phyloP scores from a whole-genome alignment of 257 asterid species.

The Mentha longifolia region DNA sequence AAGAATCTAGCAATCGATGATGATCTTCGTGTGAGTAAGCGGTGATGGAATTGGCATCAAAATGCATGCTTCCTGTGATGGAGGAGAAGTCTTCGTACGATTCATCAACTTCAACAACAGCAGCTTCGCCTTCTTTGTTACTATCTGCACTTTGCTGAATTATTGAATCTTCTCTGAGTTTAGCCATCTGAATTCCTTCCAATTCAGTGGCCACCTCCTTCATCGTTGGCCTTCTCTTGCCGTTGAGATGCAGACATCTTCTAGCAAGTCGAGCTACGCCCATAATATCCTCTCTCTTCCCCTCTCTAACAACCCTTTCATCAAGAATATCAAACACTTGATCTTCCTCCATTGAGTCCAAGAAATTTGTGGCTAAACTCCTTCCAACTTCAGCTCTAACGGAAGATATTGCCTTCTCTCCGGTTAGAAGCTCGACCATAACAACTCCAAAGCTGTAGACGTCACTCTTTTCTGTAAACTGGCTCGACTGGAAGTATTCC shows the following conservation, averaged over 20 bases:
- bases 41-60: too few relatives aligned
- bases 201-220: slow-evolving; percentile 39
- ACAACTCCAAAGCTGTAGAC: slow-evolving; percentile 48
- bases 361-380: slow-evolving; percentile 31
- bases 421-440: slow-evolving; percentile 49
- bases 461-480: slow-evolving; percentile 48
- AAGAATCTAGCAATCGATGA: not conserved
- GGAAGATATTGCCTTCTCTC: slow-evolving; percentile 43
- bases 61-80: slow-evolving; percentile 12
- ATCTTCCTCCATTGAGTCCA: slow-evolving; percentile 39
- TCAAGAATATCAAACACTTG: slow-evolving; percentile 40
- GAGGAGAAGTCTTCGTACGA: slow-evolving; percentile 23
- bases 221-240: slow-evolving; percentile 52
- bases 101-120: slow-evolving; percentile 2
- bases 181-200: slow-evolving; percentile 28
- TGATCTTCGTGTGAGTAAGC: not conserved
- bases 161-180: not conserved
- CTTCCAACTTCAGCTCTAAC: slow-evolving; percentile 24
- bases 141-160: not conserved
- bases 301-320: slow-evolving; percentile 35
- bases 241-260: slow-evolving; percentile 45
- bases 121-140: not conserved
- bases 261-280: slow-evolving; percentile 39
- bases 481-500: slow-evolving; percentile 48
- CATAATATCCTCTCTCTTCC: slow-evolving; percentile 34